Evolutionary conservation across 2,329 filamentous ascomycete species (phyloP), one percentile per base, ranked within the genome.

Genomic region (Aspergillus intermedius): DNA sequence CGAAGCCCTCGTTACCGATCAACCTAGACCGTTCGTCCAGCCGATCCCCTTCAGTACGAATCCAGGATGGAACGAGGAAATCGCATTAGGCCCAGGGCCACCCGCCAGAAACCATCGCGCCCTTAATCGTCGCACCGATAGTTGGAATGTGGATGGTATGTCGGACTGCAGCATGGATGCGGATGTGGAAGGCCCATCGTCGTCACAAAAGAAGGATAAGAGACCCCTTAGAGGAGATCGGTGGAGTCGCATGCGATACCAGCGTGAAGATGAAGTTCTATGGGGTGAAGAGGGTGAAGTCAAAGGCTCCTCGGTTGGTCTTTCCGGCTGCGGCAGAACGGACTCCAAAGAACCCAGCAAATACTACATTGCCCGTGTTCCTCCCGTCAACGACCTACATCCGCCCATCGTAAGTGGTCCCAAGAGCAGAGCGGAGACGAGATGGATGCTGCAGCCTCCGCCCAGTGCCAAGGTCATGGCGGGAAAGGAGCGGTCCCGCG

Each of bases 381-480:
- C 85, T 6, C 87, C 87, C 3, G 83, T 94, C 59, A 93, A 94
- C 69, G 88, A 94, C 52, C 80, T 91, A 50, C 88, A 94, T 64
- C 88, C 88, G 4, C 88, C 89, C 2, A 84, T 94, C 45, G 87
- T 93, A 66, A 88, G 83, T 69, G 86, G 81, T 49, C 86, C 84
- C 12, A 78, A 76, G 34, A 83, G 80, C 63, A 82, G 75, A 61
- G 82, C 83, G 47, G 88, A 87, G 51, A 85, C 87, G 47, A 79
- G 78, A 61, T 96, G 91, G 91, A 95, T 96, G 90, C 74, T 95
- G 45, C 88, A 95, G 62, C 91, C 91, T 2, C 89, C 90, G 1
- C 91, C 91, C n/a, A 81, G 85, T 30, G 89, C 91, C 49, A 90
- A 86, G 65, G 77, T 95, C 51, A 96, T 96, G 91, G 87, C 86